Conservation (phyloP, 495 filamentous ascomycete genomes). For the Penicillium diatomitis region DNA sequence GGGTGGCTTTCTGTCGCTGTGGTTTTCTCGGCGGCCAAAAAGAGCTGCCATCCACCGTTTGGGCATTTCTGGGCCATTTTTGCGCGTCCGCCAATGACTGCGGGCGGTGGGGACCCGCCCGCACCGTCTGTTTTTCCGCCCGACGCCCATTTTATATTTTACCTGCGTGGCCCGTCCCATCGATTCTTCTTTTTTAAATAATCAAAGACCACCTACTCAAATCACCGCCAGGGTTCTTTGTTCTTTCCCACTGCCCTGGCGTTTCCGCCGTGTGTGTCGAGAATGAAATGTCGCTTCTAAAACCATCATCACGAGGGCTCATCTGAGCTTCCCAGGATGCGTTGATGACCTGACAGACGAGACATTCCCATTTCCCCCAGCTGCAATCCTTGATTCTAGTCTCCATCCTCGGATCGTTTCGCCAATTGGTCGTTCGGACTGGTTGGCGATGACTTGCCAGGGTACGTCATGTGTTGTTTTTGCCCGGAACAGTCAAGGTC, state of each 20-base stretch:
- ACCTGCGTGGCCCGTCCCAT: constrained; percentile 8
- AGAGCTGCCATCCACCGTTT: too few species aligned
- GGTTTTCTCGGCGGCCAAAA: too few species aligned
- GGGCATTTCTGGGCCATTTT: too few species aligned
- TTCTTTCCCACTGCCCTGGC: constrained; percentile 59
- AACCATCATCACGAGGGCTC: constrained; percentile 99
- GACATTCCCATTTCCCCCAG: constrained; percentile 39
- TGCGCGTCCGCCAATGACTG: constrained; percentile 20
- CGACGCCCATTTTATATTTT: constrained; percentile 5
- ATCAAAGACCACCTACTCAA: constrained; percentile 86
- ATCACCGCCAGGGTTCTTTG: constrained; percentile 62
- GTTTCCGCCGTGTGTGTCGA: constrained; percentile 86
- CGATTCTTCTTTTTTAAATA: constrained; percentile 31
- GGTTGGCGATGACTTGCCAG: background rate
- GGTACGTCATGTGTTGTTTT: constrained; percentile 5
- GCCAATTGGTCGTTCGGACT: constrained; percentile 1
- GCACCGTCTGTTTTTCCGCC: constrained; percentile 28
- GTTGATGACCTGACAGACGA: constrained; percentile 95
- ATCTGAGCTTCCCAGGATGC: constrained; percentile 80
- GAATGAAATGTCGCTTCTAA: constrained; percentile 76
- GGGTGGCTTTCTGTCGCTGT: too few species aligned
- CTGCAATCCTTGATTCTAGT: background rate
- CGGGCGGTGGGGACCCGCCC: constrained; percentile 14
- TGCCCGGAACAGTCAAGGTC: too few species aligned
- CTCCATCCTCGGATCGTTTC: background rate